These are phyloP conservation scores for Leccinum huronense DNA, from an alignment of 1,284 basidiomycete species.

Conservation along the genomic window DNA sequence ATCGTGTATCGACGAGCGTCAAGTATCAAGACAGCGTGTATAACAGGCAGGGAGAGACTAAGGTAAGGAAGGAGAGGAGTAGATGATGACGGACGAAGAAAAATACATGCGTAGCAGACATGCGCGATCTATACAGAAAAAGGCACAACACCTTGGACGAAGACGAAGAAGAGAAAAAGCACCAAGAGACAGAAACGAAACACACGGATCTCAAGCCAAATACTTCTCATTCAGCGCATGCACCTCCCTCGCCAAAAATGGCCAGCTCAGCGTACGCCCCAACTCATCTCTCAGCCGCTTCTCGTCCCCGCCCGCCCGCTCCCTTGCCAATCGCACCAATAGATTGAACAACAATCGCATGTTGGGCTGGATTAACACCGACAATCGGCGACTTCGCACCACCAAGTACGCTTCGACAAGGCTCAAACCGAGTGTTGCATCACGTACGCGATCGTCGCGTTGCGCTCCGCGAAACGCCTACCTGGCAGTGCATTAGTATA, in stretches of 20 bases:
- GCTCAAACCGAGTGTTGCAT: not conserved
- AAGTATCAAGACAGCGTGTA: not conserved
- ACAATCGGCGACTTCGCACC: slow-evolving; percentile 1
- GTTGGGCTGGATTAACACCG: slow-evolving; percentile 1
- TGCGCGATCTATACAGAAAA: not conserved
- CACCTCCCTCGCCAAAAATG: not conserved
- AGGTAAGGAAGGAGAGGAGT: not conserved
- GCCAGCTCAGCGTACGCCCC: not conserved
- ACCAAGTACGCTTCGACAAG: slow-evolving; percentile 1
- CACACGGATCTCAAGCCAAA: not conserved
- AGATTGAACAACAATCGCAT: slow-evolving; percentile 1
- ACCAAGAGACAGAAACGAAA: not conserved
- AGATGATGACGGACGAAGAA: not conserved
- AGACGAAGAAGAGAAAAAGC: not conserved
- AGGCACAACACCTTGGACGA: not conserved
- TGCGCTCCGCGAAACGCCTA: slow-evolving; percentile 1
- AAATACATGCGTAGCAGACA: not conserved
- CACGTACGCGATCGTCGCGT: not conserved
- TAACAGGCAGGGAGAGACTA: not conserved
- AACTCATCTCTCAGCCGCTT: not conserved
- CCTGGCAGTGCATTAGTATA: not conserved
- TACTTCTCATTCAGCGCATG: not conserved
- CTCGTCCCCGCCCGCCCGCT: not conserved
- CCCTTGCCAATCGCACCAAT: not conserved
- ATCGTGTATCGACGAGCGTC: not conserved